phyloP scores from a whole-genome alignment of 2,329 filamentous ascomycete genomes.

The Elsinoe arachidis region DNA sequence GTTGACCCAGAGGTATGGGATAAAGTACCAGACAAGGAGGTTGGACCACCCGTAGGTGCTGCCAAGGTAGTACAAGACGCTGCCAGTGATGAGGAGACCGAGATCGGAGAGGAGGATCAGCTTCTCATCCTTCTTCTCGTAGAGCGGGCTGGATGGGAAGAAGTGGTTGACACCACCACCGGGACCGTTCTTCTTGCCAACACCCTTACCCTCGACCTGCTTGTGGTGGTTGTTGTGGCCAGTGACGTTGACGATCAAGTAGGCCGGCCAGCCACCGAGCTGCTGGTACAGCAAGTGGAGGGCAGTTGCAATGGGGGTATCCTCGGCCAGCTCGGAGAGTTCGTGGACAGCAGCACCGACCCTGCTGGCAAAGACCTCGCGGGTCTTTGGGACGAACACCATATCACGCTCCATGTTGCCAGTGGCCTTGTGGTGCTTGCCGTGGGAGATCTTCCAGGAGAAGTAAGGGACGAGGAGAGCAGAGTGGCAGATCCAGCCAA shows the following conservation, averaged over 20 bases:
- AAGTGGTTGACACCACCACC: slow-evolving; percentile 90
- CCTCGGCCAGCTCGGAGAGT: slow-evolving; percentile 81
- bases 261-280: slow-evolving; percentile 85
- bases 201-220: slow-evolving; percentile 86
- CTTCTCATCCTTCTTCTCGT: slow-evolving; percentile 82
- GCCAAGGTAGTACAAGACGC: slow-evolving; percentile 58
- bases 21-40: slow-evolving; percentile 86
- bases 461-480: slow-evolving; percentile 90
- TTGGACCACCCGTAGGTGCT: slow-evolving; percentile 76
- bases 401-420: slow-evolving; percentile 97
- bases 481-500: slow-evolving; percentile 88
- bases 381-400: slow-evolving; percentile 94
- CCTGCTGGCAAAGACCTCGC: slow-evolving; percentile 68
- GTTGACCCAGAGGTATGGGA: slow-evolving; percentile 96
- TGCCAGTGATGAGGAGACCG: slow-evolving; percentile 54
- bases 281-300: slow-evolving; percentile 72
- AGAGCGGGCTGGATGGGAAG: slow-evolving; percentile 76
- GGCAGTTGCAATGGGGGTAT: slow-evolving; percentile 80
- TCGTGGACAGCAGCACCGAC: slow-evolving; percentile 70
- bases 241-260: slow-evolving; percentile 84
- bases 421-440: slow-evolving; percentile 99
- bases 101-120: slow-evolving; percentile 81
- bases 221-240: slow-evolving; percentile 91
- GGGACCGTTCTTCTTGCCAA: slow-evolving; percentile 80
- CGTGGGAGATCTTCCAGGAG: slow-evolving; percentile 98